Percentiles rank a stretch among this genome's conserved stretches.
These are phyloP conservation scores for Pleurotus pulmonarius DNA, from an alignment of 768 basidiomycete species.

Conservation along the genomic window DNA sequence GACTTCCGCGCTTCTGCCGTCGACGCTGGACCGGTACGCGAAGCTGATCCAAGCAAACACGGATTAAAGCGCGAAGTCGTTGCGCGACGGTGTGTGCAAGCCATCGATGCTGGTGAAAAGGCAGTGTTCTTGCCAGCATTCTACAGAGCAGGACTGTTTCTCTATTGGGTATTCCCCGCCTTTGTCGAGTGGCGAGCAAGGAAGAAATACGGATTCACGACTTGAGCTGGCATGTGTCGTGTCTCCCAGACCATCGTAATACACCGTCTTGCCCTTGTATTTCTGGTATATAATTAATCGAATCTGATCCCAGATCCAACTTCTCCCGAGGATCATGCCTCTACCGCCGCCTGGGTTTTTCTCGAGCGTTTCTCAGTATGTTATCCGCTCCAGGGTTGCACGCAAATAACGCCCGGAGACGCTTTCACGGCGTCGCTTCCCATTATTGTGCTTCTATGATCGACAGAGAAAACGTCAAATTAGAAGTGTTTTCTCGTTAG, in stretches of 20 bases:
- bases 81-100: slow-evolving; percentile 54
- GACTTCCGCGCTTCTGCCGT: slow-evolving; percentile 79
- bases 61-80: slow-evolving; percentile 62
- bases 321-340: no score
- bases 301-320: no score
- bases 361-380: no score
- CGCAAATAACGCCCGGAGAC: no score
- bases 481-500: no score
- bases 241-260: background rate
- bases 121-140: slow-evolving; percentile 53
- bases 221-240: background rate
- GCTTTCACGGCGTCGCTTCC: no score
- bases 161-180: slow-evolving; percentile 64
- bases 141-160: slow-evolving; percentile 44
- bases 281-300: background rate
- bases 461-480: no score
- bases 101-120: slow-evolving; percentile 56
- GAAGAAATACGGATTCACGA: slow-evolving; percentile 59
- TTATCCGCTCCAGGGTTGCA: no score
- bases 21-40: slow-evolving; percentile 45
- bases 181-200: slow-evolving; percentile 56
- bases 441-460: no score
- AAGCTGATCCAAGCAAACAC: slow-evolving; percentile 49
- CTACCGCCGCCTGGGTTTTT: no score
- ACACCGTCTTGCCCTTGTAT: background rate